Evolutionary conservation across 257 asterid species (phyloP), one percentile per base, ranked within the genome.

Genomic region (Jasminum sambac): DNA sequence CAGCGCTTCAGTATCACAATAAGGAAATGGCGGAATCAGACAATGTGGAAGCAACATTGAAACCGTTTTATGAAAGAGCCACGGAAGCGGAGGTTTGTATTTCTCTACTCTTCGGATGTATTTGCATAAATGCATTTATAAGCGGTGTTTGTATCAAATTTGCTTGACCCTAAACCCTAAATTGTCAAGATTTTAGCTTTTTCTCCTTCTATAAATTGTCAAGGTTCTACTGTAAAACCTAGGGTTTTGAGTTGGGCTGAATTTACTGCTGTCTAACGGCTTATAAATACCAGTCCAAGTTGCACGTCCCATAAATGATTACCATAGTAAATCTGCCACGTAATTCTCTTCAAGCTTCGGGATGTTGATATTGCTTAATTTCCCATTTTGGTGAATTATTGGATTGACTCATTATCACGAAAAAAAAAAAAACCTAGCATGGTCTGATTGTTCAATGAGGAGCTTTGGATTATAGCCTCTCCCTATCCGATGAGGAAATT

Each of bases 31-130:
- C 81, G 4, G 85, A 72, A 62, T 72, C 79, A 25, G 79, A 80
- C 66, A 70, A 74, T 79, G 71, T 84, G 48, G 77, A 79, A 65
- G 85, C 87, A 80, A 58, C 78, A 50, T 70, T 91, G 86, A 80
- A 63, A 68, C 95, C 95, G 77, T 84, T 89, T 76, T 76, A 84
- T 77, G 85, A 82, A 64, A 85, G 96, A 84, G 96, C 97, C 72
- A 68, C 86, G 19, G 93, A 91, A 69, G 96, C 96, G 50, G 95
- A 91, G 97, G 97, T 88, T 46, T 41, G 64, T 3, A 4, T n/a
- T 64, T 37, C 23, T 55, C 6, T 55, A 23, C 2, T 21, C 13
- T 55, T 16, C 14, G 8, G 3, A 21, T 10, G n/a, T 23, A 23
- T 21, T 2, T 59, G 14, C 48, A 59, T 0, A 64, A 59, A 44